These are phyloP conservation scores for Nidularia sp. DNA, from an alignment of 768 basidiomycete genomes.

Conservation along the genomic window DNA sequence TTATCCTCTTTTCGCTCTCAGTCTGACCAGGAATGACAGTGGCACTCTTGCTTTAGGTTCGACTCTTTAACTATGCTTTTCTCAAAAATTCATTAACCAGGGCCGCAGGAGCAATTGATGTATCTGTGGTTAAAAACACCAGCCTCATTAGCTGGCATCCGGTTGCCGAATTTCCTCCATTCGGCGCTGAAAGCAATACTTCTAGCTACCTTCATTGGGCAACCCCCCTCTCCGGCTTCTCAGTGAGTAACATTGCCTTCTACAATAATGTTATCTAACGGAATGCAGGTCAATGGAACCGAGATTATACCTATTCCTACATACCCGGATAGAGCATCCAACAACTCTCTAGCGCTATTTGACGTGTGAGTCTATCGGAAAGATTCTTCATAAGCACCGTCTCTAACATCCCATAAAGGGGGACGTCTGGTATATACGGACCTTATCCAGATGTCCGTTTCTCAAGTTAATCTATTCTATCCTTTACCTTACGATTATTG, in stretches of 20 bases:
- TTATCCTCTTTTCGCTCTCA: slow-evolving; percentile 77
- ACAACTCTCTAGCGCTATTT: slow-evolving; percentile 62
- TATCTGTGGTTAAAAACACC: slow-evolving; percentile 57
- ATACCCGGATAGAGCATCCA: slow-evolving; percentile 52
- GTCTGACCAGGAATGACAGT: slow-evolving; percentile 50
- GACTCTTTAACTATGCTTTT: slow-evolving; percentile 5
- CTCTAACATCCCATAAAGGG: slow-evolving; percentile 33
- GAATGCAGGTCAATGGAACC: slow-evolving; percentile 51
- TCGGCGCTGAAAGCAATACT: slow-evolving; percentile 47
- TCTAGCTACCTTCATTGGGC: slow-evolving; percentile 79
- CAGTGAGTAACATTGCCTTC: slow-evolving; percentile 30
- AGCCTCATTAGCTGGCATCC: slow-evolving; percentile 68
- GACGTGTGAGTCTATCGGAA: slow-evolving; percentile 55
- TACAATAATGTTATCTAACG: background rate
- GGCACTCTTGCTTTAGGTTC: slow-evolving; percentile 67
- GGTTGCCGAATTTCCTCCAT: slow-evolving; percentile 70
- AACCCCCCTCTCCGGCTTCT: slow-evolving; percentile 52
- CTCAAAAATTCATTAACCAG: background rate
- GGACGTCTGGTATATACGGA: slow-evolving; percentile 68
- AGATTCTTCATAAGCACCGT: background rate
- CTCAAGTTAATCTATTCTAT: background rate
- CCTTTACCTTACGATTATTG: background rate
- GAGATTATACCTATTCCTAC: slow-evolving; percentile 53
- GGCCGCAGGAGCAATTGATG: slow-evolving; percentile 66
- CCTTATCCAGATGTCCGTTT: slow-evolving; percentile 69